Conservation (phyloP, 805 yeast species). For the Kodamaea fukazawae region DNA sequence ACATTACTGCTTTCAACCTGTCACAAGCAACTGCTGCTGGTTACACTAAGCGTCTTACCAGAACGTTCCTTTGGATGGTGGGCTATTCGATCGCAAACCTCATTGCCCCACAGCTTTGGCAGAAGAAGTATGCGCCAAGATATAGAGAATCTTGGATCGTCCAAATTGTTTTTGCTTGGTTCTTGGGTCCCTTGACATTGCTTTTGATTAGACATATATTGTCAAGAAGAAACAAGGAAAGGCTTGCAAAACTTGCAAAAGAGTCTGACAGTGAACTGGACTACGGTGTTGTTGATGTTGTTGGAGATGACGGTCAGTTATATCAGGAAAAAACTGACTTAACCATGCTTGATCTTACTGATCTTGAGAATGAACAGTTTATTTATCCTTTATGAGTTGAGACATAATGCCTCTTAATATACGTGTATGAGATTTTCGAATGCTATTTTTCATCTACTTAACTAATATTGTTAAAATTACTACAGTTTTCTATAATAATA, state of each 20-base stretch:
- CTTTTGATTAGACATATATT: constrained; percentile 44
- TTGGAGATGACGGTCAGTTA: constrained; percentile 20
- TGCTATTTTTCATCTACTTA: too few relatives aligned
- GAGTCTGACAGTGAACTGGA: constrained; percentile 27
- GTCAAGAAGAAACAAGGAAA: constrained; percentile 41
- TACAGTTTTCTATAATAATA: too few relatives aligned
- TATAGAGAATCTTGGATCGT: constrained; percentile 44
- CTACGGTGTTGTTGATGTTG: constrained; percentile 15
- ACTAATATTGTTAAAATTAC: not conserved
- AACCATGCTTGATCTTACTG: constrained; percentile 47
- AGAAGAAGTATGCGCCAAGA: constrained; percentile 42
- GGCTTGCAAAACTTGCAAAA: constrained; percentile 25
- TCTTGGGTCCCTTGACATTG: constrained; percentile 43
- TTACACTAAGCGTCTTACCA: constrained; percentile 48
- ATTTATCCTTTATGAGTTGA: constrained; percentile 45
- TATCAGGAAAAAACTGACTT: constrained; percentile 39
- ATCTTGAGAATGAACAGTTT: constrained; percentile 48
- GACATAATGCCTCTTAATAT: too few relatives aligned
- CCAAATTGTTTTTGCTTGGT: constrained; percentile 50
- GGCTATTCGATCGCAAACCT: constrained; percentile 49
- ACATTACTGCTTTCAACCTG: constrained; percentile 27
- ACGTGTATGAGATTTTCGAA: too few relatives aligned
- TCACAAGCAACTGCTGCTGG: constrained; percentile 33
- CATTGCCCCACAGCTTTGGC: constrained; percentile 58
- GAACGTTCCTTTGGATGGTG: constrained; percentile 45